Base-by-base conservation (phyloP, 139 green algal species). In the Micractinium sp. region DNA sequence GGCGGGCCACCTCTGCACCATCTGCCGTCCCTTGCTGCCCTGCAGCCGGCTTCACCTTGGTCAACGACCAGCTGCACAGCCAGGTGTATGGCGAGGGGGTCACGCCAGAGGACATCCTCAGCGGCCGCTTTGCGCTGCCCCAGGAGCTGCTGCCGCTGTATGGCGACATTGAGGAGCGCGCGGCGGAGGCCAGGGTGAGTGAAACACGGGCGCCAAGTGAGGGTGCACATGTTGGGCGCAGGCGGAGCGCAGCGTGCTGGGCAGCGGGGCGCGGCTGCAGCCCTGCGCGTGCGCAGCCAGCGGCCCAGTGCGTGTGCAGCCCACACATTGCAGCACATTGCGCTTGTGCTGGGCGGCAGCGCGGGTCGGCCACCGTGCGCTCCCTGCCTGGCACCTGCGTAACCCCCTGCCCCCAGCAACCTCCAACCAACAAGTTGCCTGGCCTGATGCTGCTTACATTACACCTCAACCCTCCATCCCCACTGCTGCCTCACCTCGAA, bases 121-220 rank as follows among this genome's bases (percentile, higher is more conserved):
- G 89, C 39, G 91, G 90, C 15, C 60, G 77, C n/a, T 81, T 93
- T 33, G 80, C 81, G 15, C 60, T 82, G 29, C 91, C 91, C 4
- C 25, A 73, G 23, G 90, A 92, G 81, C 89, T 93, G 16, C 27
- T 71, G n/a, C 80, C 90, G 20, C 89, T 93, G 38, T 93, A 92
- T 31, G 63, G 69, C 20, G 73, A 74, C 29, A 33, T 87, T 0
- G 67, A 87, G 0, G 67, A 31, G 5, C 33, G 38, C 27, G 83
- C 83, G 3, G 29, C 67, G 7, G 83, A 80, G 67, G 83, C 83
- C 0, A 25, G 63, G 83, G 83, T 75, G 66, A 33, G 83, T 5
- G 9, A 5, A 9, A 15, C 36, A 9, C n/a, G 23, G 7, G 36
- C 36, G 27, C 4, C 1, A 16, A 9, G 47, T 23, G 9, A 71